Evolutionary conservation across 2,329 filamentous ascomycete species (phyloP), one percentile per base, ranked within the genome.

Genomic region (Cladosporium sphaerospermum): DNA sequence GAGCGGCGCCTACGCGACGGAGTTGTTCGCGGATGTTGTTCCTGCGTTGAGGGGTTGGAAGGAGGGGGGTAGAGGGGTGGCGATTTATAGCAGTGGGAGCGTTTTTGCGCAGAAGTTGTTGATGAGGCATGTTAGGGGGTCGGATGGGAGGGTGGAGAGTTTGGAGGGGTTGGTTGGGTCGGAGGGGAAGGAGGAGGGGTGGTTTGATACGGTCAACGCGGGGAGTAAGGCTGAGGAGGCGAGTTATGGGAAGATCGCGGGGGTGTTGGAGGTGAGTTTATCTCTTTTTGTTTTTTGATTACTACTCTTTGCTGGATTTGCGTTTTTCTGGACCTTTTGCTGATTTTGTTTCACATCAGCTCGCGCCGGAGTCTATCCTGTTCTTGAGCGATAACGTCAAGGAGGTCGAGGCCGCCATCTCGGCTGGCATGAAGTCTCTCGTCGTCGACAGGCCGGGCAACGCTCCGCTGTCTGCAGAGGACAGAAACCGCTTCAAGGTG

Each of bases 31-130:
- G 4, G 88, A 93, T 64, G 88, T 92, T 14, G 73, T 80, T n/a
- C 77, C 81, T 8, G 36, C 54, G 46, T 55, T 68, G 50, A 58
- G 58, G 50, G 48, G 58, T 14, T 90, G 86, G 81, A 75, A 78
- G 52, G 66, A 74, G 31, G 78, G 78, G 23, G 73, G 81, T 56
- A 74, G 74, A 55, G 77, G 62, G 9, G 64, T 91, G 58, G 81
- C 86, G 62, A 91, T 93, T 64, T 93, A 91, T 73, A 90, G 86
- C 3, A 90, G 86, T 10, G 88, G 88, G 32, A 90, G 86, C 18
- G 85, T 92, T 5, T 78, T 84, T 16, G 88, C 88, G 11, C 88
- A 93, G 75, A 88, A 89, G 71, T 75, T 92, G 56, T 78, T 92
- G 57, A 92, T 92, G 70, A 76, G 78, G 56, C 82, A 90, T 62